phyloP scores from a whole-genome alignment of 1,284 basidiomycete species.

The Wolfiporia cocos region DNA sequence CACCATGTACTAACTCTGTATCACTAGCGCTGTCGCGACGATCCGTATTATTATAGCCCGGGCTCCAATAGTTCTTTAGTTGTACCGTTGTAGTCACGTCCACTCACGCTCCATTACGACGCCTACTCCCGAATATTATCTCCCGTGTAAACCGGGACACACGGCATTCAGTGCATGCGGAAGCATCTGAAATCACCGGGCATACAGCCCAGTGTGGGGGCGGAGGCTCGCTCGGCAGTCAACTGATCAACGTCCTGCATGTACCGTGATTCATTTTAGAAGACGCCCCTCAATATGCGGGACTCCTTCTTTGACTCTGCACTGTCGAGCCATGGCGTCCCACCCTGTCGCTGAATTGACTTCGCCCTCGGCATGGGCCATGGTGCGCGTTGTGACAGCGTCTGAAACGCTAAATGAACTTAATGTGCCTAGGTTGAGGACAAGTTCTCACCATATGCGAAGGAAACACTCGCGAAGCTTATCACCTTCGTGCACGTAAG shows the following conservation, averaged over 20 bases:
- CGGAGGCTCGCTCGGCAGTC: too few relatives aligned
- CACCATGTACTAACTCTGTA: neutral
- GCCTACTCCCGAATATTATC: too few relatives aligned
- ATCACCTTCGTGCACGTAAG: conserved; percentile 81
- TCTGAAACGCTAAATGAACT: neutral
- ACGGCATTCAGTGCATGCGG: too few relatives aligned
- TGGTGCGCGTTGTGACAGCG: conserved; percentile 40
- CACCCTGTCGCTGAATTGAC: conserved; percentile 73
- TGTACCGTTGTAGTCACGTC: too few relatives aligned
- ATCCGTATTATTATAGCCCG: neutral
- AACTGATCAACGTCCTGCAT: conserved; percentile 3
- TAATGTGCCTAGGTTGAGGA: conserved; percentile 71
- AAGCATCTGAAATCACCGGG: too few relatives aligned
- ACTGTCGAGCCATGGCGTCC: conserved; percentile 33
- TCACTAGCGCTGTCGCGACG: neutral
- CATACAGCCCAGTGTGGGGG: too few relatives aligned
- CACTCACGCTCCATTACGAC: too few relatives aligned
- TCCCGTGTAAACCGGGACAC: too few relatives aligned
- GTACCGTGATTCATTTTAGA: conserved; percentile 1
- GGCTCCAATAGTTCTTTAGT: neutral
- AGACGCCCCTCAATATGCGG: conserved; percentile 2
- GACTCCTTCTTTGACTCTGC: conserved; percentile 1
- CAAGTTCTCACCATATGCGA: conserved; percentile 86
- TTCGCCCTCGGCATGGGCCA: conserved; percentile 76
- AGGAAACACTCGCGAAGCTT: conserved; percentile 80